A percentile compares a stretch with the other conserved stretches of the same genome.
Evolutionary conservation across 495 filamentous ascomycete species (phyloP).

Genomic region (Talaromyces borbonicus): DNA sequence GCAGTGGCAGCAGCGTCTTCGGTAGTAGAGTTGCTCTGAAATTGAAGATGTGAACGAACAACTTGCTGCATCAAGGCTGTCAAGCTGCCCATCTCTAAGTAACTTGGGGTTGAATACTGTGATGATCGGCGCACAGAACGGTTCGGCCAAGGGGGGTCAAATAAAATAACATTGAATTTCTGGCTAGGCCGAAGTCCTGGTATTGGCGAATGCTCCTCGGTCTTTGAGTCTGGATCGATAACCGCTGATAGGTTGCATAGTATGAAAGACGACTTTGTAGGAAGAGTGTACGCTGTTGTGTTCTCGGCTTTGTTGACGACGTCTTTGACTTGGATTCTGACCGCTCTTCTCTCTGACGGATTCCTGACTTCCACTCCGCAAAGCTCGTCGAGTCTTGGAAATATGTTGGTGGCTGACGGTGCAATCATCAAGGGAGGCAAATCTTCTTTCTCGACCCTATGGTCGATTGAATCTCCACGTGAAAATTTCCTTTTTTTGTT

Average conservation of each 20-base stretch:
- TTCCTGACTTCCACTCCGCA: constrained; percentile 24
- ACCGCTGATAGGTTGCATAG: constrained; percentile 24
- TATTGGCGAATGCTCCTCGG: constrained; percentile 18
- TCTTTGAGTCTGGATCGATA: constrained; percentile 9
- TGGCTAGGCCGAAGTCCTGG: constrained; percentile 16
- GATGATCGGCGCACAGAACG: constrained; percentile 65
- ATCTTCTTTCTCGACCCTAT: neutral
- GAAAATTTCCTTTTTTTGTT: constrained; percentile 4
- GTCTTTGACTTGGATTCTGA: constrained; percentile 13
- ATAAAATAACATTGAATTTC: constrained; percentile 67
- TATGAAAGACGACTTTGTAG: constrained; percentile 43
- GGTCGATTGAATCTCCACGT: constrained; percentile 11
- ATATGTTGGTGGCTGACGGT: constrained; percentile 20
- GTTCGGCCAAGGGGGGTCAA: constrained; percentile 95
- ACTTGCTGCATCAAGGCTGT: constrained; percentile 20
- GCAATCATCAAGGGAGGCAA: constrained; percentile 27
- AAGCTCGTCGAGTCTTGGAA: constrained; percentile 22
- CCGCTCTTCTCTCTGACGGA: constrained; percentile 17
- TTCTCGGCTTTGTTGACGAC: constrained; percentile 10
- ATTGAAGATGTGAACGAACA: constrained; percentile 18
- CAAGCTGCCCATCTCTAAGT: constrained; percentile 23
- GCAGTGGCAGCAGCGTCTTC: too few relatives aligned
- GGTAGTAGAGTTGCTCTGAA: neutral
- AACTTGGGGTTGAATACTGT: constrained; percentile 50
- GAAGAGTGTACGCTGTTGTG: constrained; percentile 32